phyloP scores from a whole-genome alignment of 768 basidiomycete genomes.

The Leccinellum luteum region DNA sequence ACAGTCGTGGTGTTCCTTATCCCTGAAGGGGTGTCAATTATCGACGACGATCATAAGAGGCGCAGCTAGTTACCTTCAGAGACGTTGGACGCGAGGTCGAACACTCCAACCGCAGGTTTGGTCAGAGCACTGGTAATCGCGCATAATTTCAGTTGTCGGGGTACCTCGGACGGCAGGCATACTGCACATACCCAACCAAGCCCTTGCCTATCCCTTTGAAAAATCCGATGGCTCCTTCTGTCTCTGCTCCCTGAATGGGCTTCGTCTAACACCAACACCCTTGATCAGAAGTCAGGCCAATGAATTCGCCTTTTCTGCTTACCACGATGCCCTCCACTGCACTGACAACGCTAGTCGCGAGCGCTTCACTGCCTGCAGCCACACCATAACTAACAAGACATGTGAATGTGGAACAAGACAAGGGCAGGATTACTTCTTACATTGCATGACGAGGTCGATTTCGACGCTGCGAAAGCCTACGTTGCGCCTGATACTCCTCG shows the following conservation, averaged over 20 bases:
- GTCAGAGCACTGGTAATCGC: conserved; percentile 68
- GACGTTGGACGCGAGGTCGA: conserved; percentile 93
- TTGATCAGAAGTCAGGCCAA: conserved; percentile 1
- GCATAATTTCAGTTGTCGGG: background rate
- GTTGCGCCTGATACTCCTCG: conserved; percentile 87
- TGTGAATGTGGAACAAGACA: background rate
- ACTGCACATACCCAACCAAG: conserved; percentile 70
- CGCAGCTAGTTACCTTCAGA: conserved; percentile 63
- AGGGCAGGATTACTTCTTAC: conserved; percentile 38
- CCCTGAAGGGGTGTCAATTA: conserved; percentile 44
- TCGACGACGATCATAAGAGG: background rate
- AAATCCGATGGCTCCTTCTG: conserved; percentile 92
- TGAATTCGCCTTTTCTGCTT: conserved; percentile 22
- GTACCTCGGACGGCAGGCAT: background rate
- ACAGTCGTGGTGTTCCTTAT: conserved; percentile 99
- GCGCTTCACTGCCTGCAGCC: conserved; percentile 88
- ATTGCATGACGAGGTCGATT: conserved; percentile 97
- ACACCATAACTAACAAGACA: conserved; percentile 76
- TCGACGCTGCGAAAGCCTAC: conserved; percentile 84
- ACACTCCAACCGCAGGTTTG: conserved; percentile 95
- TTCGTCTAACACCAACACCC: conserved; percentile 62
- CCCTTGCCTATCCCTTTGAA: conserved; percentile 98
- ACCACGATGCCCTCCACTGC: conserved; percentile 96
- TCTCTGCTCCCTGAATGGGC: conserved; percentile 95
- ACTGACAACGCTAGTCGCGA: conserved; percentile 91